phyloP scores from a whole-genome alignment of 2,329 filamentous ascomycete species.

The Dactylonectria estremocensis region DNA sequence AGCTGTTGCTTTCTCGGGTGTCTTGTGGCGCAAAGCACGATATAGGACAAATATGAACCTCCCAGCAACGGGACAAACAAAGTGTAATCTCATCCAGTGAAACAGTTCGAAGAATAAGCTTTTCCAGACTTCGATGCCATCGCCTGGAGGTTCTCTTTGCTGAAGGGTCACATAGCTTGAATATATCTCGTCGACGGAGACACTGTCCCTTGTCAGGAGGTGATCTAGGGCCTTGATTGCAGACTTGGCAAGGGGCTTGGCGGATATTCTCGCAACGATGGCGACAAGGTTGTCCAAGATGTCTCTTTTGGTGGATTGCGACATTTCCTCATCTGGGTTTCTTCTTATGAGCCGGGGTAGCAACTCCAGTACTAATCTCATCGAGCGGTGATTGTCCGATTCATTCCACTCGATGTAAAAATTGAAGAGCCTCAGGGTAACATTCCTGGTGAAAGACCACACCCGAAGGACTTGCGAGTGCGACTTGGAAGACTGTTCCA shows the following conservation, averaged over 20 bases:
- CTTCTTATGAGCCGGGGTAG: constrained; percentile 65
- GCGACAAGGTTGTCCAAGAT: constrained; percentile 69
- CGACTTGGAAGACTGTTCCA: constrained; percentile 72
- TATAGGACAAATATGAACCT: constrained; percentile 74
- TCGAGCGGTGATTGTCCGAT: constrained; percentile 74
- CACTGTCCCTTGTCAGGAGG: constrained; percentile 73
- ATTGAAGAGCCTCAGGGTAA: constrained; percentile 67
- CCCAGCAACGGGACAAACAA: constrained; percentile 73
- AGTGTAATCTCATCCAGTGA: constrained; percentile 70
- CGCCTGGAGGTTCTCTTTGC: constrained; percentile 37
- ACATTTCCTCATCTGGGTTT: constrained; percentile 62
- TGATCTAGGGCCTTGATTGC: constrained; percentile 78
- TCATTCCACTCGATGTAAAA: constrained; percentile 79
- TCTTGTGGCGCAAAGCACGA: constrained; percentile 58
- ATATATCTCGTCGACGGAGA: constrained; percentile 64
- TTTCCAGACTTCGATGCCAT: constrained; percentile 62
- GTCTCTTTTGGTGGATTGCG: constrained; percentile 57
- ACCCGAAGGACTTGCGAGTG: constrained; percentile 56
- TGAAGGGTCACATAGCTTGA: constrained; percentile 60
- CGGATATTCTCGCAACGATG: constrained; percentile 72
- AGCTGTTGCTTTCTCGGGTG: constrained; percentile 43
- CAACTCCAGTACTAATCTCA: constrained; percentile 74
- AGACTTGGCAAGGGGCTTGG: constrained; percentile 78
- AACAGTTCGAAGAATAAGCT: constrained; percentile 65
- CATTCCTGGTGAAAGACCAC: constrained; percentile 68